Evolutionary conservation across 1,139 yeast genomes (phyloP), one percentile per base, ranked within the genome.

Genomic region (Yamadazyma membranifaciens): DNA sequence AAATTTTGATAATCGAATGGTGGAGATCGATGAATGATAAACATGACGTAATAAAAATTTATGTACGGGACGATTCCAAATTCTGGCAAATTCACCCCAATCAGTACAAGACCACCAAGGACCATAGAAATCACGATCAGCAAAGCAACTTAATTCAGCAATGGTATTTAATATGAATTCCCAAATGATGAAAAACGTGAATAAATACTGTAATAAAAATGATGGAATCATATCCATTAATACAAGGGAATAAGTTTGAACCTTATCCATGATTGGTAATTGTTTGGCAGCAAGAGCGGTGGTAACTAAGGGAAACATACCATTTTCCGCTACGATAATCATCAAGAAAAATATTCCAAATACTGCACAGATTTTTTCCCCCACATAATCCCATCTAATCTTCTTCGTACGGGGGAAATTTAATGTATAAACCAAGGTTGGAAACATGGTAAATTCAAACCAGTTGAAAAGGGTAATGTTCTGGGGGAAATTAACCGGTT

Each of bases 71-170:
- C 80, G 76, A 59, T 92, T 92, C 98, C 99, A 94, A 49, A 87
- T 81, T 49, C 97, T 76, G 9, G 97, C 86, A 64, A 87, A 92
- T 58, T 89, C 92, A 42, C 87, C 89, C 96, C 97, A 92, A 37
- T 89, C 84, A 24, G 86, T 81, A 50, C 95, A 87, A 51, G 92
- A 87, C 98, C 98, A 92, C 98, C 98, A 92, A 33, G 89, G 87
- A 3, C 95, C 95, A 55, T 92, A 92, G 60, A 92, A 92, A 50
- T 85, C 87, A 33, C 98, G 77, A 58, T 92, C 98, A 2, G 91
- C 96, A 62, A 83, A 92, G 40, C 75, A 55, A 14, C 95, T 83
- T 34, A 92, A 67, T 59, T 92, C 98, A 0, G 96, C 98, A 52
- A 92, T 78, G 13, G 85, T 84, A 56, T 89, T 91, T 49, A 91